Evolutionary conservation across 345 rosid species (phyloP).

Genomic region (Heritiera littoralis): DNA sequence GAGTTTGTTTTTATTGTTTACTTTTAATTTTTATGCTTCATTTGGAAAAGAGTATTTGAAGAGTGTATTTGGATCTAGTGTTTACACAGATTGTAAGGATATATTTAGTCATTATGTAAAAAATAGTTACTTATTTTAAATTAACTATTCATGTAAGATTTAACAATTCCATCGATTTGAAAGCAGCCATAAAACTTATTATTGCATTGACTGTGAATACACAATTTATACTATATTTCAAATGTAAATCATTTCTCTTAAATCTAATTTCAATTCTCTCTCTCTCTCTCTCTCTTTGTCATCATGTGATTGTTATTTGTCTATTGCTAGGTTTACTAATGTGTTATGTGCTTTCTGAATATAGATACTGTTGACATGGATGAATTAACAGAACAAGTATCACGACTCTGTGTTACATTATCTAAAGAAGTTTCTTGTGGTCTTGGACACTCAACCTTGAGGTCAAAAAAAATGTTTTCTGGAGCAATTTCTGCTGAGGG

Average conservation of each 20-base stretch:
- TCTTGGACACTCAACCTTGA: constrained; percentile 25
- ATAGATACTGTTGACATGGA: constrained; percentile 63
- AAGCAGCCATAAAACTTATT: not conserved
- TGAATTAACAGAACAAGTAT: constrained; percentile 61
- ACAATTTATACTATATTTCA: not conserved
- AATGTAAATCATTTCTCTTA: not conserved
- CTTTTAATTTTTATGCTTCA: constrained; percentile 8
- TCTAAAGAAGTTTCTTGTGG: constrained; percentile 38
- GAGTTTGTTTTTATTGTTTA: constrained; percentile 27
- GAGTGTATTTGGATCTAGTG: not conserved
- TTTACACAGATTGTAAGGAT: not conserved
- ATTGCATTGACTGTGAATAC: not conserved
- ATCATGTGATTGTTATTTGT: constrained; percentile 3
- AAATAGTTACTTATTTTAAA: not conserved
- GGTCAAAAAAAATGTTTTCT: constrained; percentile 27
- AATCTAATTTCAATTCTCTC: not conserved
- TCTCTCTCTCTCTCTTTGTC: not conserved
- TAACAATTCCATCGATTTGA: not conserved
- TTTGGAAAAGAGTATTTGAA: not conserved
- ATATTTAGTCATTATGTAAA: not conserved
- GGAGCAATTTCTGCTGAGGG: constrained; percentile 28
- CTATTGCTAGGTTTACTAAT: not conserved
- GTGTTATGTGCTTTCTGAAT: constrained; percentile 25
- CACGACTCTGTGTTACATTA: constrained; percentile 57
- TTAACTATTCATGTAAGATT: not conserved